phyloP scores from a whole-genome alignment of 176 grass and related monocot species.

The Carex littledalei region DNA sequence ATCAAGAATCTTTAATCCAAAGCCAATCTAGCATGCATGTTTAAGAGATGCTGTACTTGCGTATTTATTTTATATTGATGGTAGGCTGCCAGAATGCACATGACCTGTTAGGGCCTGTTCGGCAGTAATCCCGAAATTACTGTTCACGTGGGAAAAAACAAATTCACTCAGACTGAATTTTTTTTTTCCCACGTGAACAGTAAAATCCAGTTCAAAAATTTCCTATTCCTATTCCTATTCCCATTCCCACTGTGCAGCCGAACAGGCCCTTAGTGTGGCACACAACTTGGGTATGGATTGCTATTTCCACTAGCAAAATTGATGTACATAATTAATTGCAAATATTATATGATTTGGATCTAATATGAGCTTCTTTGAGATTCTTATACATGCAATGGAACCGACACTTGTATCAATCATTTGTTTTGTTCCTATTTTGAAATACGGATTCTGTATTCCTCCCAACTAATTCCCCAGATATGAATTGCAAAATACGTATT shows the following conservation, averaged over 20 bases:
- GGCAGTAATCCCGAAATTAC: too few relatives aligned
- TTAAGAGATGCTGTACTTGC: slow-evolving; percentile 5
- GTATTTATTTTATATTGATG: slow-evolving; percentile 3
- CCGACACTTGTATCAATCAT: slow-evolving; percentile 4
- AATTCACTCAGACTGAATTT: too few relatives aligned
- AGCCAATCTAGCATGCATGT: background rate
- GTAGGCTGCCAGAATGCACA: slow-evolving; percentile 6
- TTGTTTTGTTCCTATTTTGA: background rate
- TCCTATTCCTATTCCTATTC: too few relatives aligned
- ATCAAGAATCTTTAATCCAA: background rate
- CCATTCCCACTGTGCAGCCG: too few relatives aligned
- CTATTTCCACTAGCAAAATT: background rate
- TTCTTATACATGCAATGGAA: background rate
- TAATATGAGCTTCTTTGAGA: background rate
- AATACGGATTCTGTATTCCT: background rate
- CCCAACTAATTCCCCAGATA: background rate
- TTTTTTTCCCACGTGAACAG: too few relatives aligned
- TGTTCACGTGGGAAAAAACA: too few relatives aligned
- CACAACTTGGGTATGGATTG: background rate
- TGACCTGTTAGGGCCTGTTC: too few relatives aligned
- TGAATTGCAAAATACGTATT: background rate
- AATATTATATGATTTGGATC: background rate
- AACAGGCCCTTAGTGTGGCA: too few relatives aligned
- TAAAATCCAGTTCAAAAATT: too few relatives aligned
- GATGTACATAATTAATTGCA: background rate